A percentile compares a stretch with the other conserved stretches of the same genome.
Conservation (phyloP, 257 asterid genomes). For the Oldenlandia corymbosa region DNA sequence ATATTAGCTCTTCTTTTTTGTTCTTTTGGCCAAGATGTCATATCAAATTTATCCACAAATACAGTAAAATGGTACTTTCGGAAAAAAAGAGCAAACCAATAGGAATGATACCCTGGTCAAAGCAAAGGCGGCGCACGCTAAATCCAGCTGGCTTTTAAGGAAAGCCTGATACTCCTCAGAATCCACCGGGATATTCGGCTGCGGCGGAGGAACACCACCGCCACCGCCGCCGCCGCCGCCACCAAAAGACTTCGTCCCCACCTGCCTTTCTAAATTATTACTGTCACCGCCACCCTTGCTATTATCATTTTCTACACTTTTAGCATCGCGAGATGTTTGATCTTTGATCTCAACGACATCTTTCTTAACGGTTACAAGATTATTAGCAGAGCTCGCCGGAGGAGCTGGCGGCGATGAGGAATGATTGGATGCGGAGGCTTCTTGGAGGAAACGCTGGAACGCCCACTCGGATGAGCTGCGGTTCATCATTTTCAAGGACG, state of each 20-base stretch:
- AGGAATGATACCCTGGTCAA: constrained; percentile 58
- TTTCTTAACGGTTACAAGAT: constrained; percentile 2
- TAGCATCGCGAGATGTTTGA: neutral
- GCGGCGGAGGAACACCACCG: constrained; percentile 20
- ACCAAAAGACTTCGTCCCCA: constrained; percentile 15
- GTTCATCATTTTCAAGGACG: constrained; percentile 47
- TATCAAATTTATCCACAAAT: neutral
- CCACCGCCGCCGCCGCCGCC: neutral
- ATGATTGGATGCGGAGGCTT: constrained; percentile 46
- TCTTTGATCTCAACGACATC: constrained; percentile 35
- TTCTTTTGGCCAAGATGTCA: neutral
- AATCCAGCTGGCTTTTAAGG: constrained; percentile 69
- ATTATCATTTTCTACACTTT: constrained; percentile 3
- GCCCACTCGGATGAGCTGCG: constrained; percentile 95
- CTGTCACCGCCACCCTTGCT: too few species aligned
- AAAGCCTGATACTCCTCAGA: constrained; percentile 61
- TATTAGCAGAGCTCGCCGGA: constrained; percentile 8
- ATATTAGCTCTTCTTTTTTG: too few species aligned
- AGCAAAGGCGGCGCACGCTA: constrained; percentile 95
- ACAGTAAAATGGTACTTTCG: neutral
- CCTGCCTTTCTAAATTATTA: neutral
- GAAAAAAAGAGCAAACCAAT: neutral
- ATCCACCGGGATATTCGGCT: constrained; percentile 38
- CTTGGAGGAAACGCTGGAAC: constrained; percentile 76
- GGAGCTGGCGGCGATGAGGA: constrained; percentile 27